Evolutionary conservation across 2,329 filamentous ascomycete species (phyloP).

Genomic region (Dryadomyces quercivorus): DNA sequence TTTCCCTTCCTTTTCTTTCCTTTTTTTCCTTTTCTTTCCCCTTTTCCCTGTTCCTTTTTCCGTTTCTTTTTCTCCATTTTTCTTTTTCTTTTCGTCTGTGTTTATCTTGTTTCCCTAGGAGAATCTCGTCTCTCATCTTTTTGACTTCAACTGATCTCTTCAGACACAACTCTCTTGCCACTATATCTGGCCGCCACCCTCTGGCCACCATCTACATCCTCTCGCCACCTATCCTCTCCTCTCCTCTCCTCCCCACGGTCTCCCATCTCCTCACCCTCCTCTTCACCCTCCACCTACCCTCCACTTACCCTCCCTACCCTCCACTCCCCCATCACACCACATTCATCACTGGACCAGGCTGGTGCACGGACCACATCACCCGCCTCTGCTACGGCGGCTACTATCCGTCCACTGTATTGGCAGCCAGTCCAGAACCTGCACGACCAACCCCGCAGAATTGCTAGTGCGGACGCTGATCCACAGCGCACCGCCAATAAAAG

Average conservation of each 20-base stretch:
- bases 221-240: not conserved
- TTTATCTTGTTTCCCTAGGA: not conserved
- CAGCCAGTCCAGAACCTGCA: conserved; percentile 4
- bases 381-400: conserved; percentile 1
- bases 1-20: not conserved
- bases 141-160: too few species aligned
- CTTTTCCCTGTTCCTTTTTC: not conserved
- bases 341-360: conserved; percentile 1
- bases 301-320: not conserved
- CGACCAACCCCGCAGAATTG: conserved; percentile 1
- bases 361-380: not conserved
- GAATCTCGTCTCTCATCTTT: not conserved
- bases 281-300: not conserved
- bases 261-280: not conserved
- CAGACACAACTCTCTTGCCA: too few species aligned
- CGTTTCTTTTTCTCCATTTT: not conserved
- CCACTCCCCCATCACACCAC: conserved; percentile 5
- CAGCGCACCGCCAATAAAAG: conserved; percentile 3
- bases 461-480: not conserved
- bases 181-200: too few species aligned
- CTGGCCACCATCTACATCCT: too few species aligned
- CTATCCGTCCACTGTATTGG: too few species aligned
- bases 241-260: not conserved
- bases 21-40: not conserved
- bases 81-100: not conserved